Conservation (phyloP, 2,329 filamentous ascomycete species). For the Fusarium lyarnte region DNA sequence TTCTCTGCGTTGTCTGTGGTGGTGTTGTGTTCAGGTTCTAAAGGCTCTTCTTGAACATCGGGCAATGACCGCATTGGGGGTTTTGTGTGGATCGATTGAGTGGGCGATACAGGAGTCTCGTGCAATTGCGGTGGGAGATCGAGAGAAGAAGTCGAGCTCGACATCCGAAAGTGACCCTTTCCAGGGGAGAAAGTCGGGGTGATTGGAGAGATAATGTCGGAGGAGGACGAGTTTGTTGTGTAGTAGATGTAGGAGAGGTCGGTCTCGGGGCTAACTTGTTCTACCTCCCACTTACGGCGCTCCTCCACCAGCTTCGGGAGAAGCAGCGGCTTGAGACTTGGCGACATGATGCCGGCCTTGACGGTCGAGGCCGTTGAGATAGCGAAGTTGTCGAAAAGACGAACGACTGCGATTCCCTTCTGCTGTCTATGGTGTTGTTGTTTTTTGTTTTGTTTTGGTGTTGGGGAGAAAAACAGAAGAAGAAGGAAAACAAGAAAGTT, state of each 20-base stretch:
- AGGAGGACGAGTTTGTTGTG: conserved; percentile 66
- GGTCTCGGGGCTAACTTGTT: conserved; percentile 47
- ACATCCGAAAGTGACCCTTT: conserved; percentile 70
- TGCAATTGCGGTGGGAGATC: conserved; percentile 64
- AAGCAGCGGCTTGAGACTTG: conserved; percentile 62
- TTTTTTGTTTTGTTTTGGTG: conserved; percentile 9
- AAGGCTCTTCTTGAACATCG: conserved; percentile 85
- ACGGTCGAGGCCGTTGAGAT: conserved; percentile 38
- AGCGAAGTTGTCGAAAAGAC: conserved; percentile 21
- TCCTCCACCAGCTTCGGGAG: conserved; percentile 64
- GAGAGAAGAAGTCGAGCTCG: conserved; percentile 82
- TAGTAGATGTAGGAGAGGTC: conserved; percentile 55
- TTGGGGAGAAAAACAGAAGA: conserved; percentile 16
- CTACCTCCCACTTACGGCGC: conserved; percentile 53
- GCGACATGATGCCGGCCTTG: conserved; percentile 53
- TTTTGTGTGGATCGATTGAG: conserved; percentile 53
- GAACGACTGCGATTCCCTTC: conserved; percentile 18
- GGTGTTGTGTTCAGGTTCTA: conserved; percentile 68
- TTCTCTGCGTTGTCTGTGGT: not conserved
- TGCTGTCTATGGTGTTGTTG: not conserved
- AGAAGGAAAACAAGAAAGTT: conserved; percentile 27
- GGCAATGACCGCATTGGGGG: conserved; percentile 75
- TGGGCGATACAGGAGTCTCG: conserved; percentile 65
- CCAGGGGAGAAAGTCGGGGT: conserved; percentile 74
- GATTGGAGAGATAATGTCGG: conserved; percentile 74